Percentiles rank a stretch among this genome's conserved stretches.
Evolutionary conservation across 2,329 filamentous ascomycete genomes (phyloP).

Genomic region (Leptosphaerulina australis): DNA sequence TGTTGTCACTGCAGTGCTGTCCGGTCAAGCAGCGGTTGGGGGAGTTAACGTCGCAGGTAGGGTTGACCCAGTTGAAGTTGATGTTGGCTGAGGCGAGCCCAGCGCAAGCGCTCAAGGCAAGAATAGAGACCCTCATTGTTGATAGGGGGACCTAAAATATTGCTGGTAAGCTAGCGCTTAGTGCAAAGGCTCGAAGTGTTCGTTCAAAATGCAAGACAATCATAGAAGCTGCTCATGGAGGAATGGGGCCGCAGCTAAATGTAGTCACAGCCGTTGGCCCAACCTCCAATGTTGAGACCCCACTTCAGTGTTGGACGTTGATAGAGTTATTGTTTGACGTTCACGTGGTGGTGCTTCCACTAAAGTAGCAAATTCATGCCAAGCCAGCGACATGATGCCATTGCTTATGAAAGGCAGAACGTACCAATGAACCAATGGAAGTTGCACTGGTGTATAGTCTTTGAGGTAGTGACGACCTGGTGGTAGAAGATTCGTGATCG

Average conservation of each 20-base stretch:
- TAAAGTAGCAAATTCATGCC: not conserved
- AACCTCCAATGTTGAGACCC: not conserved
- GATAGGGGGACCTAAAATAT: constrained; percentile 14
- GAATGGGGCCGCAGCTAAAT: not conserved
- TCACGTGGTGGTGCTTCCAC: constrained; percentile 7
- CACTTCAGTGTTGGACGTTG: not conserved
- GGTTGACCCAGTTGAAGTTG: constrained; percentile 55
- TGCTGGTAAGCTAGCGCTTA: constrained; percentile 23
- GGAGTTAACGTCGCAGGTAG: constrained; percentile 48
- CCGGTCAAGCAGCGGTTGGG: constrained; percentile 46
- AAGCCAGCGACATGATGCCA: not conserved
- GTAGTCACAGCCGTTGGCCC: not conserved
- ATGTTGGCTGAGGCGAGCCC: constrained; percentile 55
- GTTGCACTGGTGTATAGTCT: not conserved
- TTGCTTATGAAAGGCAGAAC: constrained; percentile 2
- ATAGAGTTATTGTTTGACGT: not conserved
- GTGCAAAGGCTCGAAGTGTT: not conserved
- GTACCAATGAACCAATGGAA: constrained; percentile 7
- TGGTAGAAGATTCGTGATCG: not conserved
- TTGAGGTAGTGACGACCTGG: constrained; percentile 4
- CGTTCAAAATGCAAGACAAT: not conserved
- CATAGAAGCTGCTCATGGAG: not conserved
- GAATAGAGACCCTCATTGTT: constrained; percentile 40
- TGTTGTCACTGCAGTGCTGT: constrained; percentile 46
- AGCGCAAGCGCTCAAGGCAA: constrained; percentile 43